Percentiles rank a stretch among this genome's conserved stretches.
Evolutionary conservation across 2,329 filamentous ascomycete genomes (phyloP).

Genomic region (Pseudocercospora musae): DNA sequence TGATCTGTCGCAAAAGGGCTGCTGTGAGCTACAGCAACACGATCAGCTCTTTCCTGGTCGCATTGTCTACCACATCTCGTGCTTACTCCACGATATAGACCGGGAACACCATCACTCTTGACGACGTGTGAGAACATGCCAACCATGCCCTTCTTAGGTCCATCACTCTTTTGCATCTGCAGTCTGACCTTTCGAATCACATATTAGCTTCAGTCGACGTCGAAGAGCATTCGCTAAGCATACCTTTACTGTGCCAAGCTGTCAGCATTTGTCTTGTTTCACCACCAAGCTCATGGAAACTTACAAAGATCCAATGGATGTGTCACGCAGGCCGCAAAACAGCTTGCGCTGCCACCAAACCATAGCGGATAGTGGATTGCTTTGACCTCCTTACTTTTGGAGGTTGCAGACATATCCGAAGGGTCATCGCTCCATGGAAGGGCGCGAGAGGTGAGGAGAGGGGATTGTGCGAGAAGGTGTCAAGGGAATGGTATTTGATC

Average conservation of each 20-base stretch:
- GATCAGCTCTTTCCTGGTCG: conserved; percentile 1
- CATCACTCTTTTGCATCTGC: conserved; percentile 75
- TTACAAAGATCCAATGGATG: conserved; percentile 89
- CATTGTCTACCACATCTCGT: not conserved
- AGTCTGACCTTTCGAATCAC: conserved; percentile 66
- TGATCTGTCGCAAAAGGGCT: conserved; percentile 83
- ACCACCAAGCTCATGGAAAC: conserved; percentile 34
- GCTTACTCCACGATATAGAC: conserved; percentile 76
- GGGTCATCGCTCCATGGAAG: conserved; percentile 32
- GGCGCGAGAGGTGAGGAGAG: not conserved
- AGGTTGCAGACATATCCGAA: conserved; percentile 40
- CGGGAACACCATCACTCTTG: conserved; percentile 69
- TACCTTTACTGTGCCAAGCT: conserved; percentile 44
- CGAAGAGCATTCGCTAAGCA: not conserved
- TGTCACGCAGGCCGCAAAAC: conserved; percentile 84
- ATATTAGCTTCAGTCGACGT: conserved; percentile 14
- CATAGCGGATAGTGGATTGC: conserved; percentile 57
- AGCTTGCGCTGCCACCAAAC: conserved; percentile 95
- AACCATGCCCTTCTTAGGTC: conserved; percentile 70
- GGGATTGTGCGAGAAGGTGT: not conserved
- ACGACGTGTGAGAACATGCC: conserved; percentile 82
- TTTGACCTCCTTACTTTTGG: conserved; percentile 44
- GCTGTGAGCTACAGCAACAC: conserved; percentile 64
- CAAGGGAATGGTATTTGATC: not conserved
- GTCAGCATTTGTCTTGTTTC: conserved; percentile 31